phyloP scores from a whole-genome alignment of 306 rosid species.

The Quercus berberidifolia region DNA sequence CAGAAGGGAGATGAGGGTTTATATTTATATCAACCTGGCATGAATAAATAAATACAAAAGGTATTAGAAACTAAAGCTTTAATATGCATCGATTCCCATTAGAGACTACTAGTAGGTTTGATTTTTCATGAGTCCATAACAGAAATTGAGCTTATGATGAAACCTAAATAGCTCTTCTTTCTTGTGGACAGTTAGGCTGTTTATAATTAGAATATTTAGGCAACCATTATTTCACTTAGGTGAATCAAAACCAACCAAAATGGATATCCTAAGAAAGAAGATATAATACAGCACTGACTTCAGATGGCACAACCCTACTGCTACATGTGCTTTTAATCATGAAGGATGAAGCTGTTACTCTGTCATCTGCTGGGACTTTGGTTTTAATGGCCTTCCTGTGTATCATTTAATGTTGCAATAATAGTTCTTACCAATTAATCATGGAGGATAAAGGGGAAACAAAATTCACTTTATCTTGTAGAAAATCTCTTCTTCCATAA shows the following conservation, averaged over 20 bases:
- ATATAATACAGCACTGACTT: neutral
- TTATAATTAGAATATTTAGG: neutral
- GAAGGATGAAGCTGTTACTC: too few species aligned
- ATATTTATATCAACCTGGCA: constrained; percentile 69
- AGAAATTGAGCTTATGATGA: neutral
- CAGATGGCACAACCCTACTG: too few species aligned
- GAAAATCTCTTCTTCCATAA: too few species aligned
- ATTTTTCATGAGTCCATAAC: neutral
- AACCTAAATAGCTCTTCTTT: neutral
- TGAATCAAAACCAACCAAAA: neutral
- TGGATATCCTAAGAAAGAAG: neutral
- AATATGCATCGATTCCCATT: neutral
- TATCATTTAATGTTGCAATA: too few species aligned
- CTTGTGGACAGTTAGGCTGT: neutral
- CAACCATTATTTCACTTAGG: neutral
- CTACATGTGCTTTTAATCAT: too few species aligned
- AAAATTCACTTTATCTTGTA: too few species aligned
- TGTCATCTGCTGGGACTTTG: too few species aligned
- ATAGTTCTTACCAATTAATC: too few species aligned
- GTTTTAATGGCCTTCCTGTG: too few species aligned
- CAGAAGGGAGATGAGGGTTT: constrained; percentile 84
- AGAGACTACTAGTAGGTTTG: neutral
- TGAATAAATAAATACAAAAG: constrained; percentile 9
- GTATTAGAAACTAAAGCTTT: constrained; percentile 1
- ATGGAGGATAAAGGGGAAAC: too few species aligned